Percentiles rank a stretch among this genome's conserved stretches.
phyloP scores from a whole-genome alignment of 768 basidiomycete genomes.

The Thelephora aurantiotincta region DNA sequence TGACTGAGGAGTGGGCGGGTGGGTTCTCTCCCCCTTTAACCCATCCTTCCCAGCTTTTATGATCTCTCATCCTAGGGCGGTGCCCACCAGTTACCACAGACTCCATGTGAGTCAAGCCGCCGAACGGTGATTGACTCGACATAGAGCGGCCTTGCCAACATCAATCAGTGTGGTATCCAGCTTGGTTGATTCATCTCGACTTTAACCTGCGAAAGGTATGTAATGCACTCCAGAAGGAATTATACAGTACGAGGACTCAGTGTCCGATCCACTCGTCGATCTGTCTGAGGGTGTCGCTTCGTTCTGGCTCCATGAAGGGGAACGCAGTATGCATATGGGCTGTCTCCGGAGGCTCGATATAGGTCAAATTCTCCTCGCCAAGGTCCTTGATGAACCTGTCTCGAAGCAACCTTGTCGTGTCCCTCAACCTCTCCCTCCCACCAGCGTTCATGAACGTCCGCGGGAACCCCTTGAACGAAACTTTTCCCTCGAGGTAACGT shows the following conservation, averaged over 20 bases:
- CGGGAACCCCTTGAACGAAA: slow-evolving; percentile 18
- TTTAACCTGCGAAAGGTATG: too few species aligned
- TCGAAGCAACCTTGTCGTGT: slow-evolving; percentile 19
- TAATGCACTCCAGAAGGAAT: too few species aligned
- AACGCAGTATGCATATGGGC: slow-evolving; percentile 16
- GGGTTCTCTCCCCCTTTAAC: too few species aligned
- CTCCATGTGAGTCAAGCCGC: too few species aligned
- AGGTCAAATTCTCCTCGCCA: slow-evolving; percentile 17
- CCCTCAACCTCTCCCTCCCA: slow-evolving; percentile 20
- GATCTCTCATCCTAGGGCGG: too few species aligned
- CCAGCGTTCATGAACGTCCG: slow-evolving; percentile 18
- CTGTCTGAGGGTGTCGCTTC: slow-evolving; percentile 10
- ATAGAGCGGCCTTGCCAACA: too few species aligned
- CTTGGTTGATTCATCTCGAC: too few species aligned
- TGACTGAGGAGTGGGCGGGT: neutral
- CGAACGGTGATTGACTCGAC: too few species aligned
- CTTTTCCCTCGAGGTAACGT: neutral
- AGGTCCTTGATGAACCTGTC: slow-evolving; percentile 18
- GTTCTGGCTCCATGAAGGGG: slow-evolving; percentile 15
- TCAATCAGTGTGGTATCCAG: too few species aligned
- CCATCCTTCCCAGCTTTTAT: too few species aligned
- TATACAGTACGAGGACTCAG: too few species aligned
- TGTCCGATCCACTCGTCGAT: slow-evolving; percentile 9
- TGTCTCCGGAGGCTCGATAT: slow-evolving; percentile 34
- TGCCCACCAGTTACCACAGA: too few species aligned